Percentiles rank a stretch among this genome's conserved stretches.
These are phyloP conservation scores for Peronosclerospora sorghi DNA, from an alignment of 352 stramenopile species.

Conservation along the genomic window DNA sequence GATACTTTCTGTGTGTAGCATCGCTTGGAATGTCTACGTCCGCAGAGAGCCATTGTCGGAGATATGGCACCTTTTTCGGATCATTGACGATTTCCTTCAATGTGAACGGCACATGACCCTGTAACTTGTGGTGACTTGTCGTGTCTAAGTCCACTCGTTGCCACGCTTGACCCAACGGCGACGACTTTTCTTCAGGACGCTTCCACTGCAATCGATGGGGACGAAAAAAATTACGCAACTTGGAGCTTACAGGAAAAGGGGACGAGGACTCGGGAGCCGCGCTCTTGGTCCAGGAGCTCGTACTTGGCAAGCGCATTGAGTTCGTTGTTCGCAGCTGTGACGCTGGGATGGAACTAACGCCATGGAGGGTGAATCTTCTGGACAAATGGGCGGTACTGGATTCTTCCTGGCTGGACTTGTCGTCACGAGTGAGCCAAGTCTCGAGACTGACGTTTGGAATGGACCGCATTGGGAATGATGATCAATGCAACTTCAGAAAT, in stretches of 20 bases:
- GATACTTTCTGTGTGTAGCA: constrained; percentile 42
- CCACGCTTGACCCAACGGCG: constrained; percentile 17
- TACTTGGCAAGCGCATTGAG: constrained; percentile 8
- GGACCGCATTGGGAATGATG: constrained; percentile 21
- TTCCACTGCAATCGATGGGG: constrained; percentile 56
- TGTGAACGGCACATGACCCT: constrained; percentile 71
- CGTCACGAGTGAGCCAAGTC: constrained; percentile 74
- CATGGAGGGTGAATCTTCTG: not conserved
- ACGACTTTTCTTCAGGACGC: not conserved
- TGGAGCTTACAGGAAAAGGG: constrained; percentile 64
- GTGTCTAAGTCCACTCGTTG: constrained; percentile 39
- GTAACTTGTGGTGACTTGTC: constrained; percentile 57
- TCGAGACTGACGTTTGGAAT: constrained; percentile 62
- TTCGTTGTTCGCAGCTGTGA: not conserved
- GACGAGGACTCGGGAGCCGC: constrained; percentile 14
- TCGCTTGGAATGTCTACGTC: constrained; percentile 32
- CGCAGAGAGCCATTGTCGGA: constrained; percentile 63
- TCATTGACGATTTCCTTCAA: constrained; percentile 82
- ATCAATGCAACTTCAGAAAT: no score
- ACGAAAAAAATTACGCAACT: constrained; percentile 64
- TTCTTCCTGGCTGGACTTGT: constrained; percentile 18
- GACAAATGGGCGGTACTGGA: not conserved
- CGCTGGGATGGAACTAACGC: not conserved
- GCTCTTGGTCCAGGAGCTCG: constrained; percentile 2
- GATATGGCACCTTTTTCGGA: constrained; percentile 74